phyloP scores from a whole-genome alignment of 352 stramenopile genomes.

The Phytophthora podocarpi region DNA sequence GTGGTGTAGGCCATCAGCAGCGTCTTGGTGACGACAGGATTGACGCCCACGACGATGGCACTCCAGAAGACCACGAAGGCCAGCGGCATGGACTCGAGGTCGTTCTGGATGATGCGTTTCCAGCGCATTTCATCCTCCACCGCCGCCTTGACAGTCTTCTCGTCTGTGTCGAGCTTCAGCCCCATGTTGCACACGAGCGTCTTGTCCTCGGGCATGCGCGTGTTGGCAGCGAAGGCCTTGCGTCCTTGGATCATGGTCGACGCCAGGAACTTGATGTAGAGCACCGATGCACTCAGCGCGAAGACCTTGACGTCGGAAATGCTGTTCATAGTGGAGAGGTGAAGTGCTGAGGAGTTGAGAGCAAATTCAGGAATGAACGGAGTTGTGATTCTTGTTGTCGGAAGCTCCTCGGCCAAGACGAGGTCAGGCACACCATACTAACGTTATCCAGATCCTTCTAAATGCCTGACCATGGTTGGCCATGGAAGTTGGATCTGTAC shows the following conservation, averaged over 20 bases:
- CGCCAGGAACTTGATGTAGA: constrained; percentile 69
- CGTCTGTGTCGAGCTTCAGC: constrained; percentile 27
- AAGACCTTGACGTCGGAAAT: constrained; percentile 41
- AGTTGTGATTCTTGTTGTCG: no score
- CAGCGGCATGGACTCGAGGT: constrained; percentile 63
- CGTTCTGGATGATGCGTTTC: constrained; percentile 63
- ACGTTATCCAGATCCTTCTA: no score
- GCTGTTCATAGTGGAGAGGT: constrained; percentile 11
- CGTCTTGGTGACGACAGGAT: constrained; percentile 31
- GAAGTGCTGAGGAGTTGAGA: neutral
- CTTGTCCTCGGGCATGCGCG: constrained; percentile 50
- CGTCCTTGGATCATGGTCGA: constrained; percentile 52
- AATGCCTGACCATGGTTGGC: no score
- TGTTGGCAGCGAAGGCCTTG: constrained; percentile 51
- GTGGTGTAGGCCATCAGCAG: constrained; percentile 50
- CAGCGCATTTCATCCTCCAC: constrained; percentile 50
- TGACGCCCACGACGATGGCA: constrained; percentile 43
- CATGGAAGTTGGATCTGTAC: no score
- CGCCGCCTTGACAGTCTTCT: constrained; percentile 34
- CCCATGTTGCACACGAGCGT: constrained; percentile 36
- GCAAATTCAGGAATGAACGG: constrained; percentile 24
- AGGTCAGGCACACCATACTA: no score
- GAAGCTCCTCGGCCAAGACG: no score
- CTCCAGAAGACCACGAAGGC: constrained; percentile 52
- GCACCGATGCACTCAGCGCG: constrained; percentile 44